These are phyloP conservation scores for Graphilbum ipis-grandicollis DNA, from an alignment of 2,329 filamentous ascomycete genomes.

Conservation along the genomic window DNA sequence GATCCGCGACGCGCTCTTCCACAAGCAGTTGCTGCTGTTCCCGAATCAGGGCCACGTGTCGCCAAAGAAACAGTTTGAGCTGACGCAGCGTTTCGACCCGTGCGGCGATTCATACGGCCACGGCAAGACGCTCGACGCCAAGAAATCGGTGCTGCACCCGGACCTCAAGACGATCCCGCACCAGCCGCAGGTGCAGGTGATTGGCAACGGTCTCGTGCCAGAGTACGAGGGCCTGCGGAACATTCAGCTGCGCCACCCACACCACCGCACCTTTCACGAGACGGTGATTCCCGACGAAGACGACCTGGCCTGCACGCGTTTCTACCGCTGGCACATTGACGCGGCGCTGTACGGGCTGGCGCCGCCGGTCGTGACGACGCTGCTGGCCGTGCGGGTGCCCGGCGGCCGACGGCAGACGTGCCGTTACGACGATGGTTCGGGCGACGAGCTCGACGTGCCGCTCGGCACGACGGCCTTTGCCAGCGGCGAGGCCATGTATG, in stretches of 20 bases:
- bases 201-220: conserved; percentile 54
- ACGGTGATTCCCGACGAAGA: conserved; percentile 37
- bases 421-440: conserved; percentile 55
- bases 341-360: conserved; percentile 59
- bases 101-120: conserved; percentile 47
- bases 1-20: conserved; percentile 50
- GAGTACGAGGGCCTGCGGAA: conserved; percentile 55
- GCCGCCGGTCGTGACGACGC: conserved; percentile 55
- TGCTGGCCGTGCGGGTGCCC: conserved; percentile 59
- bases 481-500: conserved; percentile 53
- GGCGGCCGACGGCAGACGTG: conserved; percentile 33
- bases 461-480: conserved; percentile 65
- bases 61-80: conserved; percentile 54
- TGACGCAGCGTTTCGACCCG: conserved; percentile 61
- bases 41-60: conserved; percentile 47
- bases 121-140: conserved; percentile 51
- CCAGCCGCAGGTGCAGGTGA: conserved; percentile 65
- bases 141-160: conserved; percentile 52
- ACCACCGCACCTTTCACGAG: conserved; percentile 62
- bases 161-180: conserved; percentile 68
- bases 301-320: conserved; percentile 33
- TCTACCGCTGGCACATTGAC: conserved; percentile 71
- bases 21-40: conserved; percentile 51
- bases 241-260: conserved; percentile 54
- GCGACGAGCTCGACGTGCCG: conserved; percentile 48